A percentile compares a stretch with the other conserved stretches of the same genome.
phyloP scores from a whole-genome alignment of 257 asterid species.

The Solanum virginianum region DNA sequence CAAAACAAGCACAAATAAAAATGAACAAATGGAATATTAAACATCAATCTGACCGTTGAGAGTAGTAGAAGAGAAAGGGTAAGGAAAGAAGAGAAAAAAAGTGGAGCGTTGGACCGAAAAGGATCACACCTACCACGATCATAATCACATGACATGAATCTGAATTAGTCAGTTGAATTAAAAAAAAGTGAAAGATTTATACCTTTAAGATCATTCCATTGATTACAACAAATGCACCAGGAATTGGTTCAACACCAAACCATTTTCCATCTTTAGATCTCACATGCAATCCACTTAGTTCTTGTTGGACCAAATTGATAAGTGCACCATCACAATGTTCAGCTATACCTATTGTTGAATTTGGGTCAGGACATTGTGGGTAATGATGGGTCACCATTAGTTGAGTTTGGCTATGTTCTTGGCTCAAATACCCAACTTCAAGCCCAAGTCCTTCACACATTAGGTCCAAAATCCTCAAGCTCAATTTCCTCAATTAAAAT shows the following conservation, averaged over 20 bases:
- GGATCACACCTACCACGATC: too few species aligned
- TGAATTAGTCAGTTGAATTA: background rate
- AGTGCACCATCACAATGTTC: conserved; percentile 1
- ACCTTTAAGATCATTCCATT: background rate
- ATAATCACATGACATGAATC: background rate
- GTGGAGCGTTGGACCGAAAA: too few species aligned
- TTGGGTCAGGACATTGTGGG: background rate
- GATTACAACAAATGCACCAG: conserved; percentile 5
- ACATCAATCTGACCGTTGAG: too few species aligned
- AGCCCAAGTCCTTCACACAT: conserved; percentile 6
- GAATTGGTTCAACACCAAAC: conserved; percentile 1
- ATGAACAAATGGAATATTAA: too few species aligned
- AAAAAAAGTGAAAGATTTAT: background rate
- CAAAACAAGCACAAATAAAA: too few species aligned
- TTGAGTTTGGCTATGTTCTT: background rate
- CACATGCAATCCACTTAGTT: background rate
- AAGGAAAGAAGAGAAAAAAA: too few species aligned
- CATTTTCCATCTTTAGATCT: background rate
- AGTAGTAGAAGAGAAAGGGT: too few species aligned
- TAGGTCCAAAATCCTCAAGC: background rate
- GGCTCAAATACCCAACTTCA: background rate
- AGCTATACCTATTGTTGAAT: background rate
- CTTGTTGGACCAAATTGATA: background rate
- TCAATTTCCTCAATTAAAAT: background rate
- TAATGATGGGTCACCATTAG: background rate